Evolutionary conservation across 2,329 filamentous ascomycete species (phyloP).

Genomic region (Penicillium fuscoglaucum): DNA sequence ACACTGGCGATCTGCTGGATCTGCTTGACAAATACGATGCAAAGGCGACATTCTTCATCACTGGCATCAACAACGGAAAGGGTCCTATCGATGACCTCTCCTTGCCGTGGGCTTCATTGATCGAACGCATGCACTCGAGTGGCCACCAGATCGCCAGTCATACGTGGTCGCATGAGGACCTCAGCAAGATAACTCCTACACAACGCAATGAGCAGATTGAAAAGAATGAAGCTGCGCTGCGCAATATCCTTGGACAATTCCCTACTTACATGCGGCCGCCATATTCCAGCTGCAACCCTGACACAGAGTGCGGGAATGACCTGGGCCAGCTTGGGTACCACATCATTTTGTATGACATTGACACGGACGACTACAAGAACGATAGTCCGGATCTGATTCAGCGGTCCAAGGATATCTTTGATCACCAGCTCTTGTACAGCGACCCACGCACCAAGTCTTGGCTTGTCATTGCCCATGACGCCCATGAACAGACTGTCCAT

Average conservation of each 20-base stretch:
- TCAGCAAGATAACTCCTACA: slow-evolving; percentile 41
- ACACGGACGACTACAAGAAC: slow-evolving; percentile 50
- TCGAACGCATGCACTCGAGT: slow-evolving; percentile 44
- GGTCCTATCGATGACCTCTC: slow-evolving; percentile 46
- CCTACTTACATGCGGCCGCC: slow-evolving; percentile 58
- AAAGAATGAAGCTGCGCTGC: slow-evolving; percentile 50
- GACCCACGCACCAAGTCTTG: slow-evolving; percentile 36
- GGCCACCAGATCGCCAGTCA: slow-evolving; percentile 56
- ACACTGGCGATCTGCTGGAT: slow-evolving; percentile 63
- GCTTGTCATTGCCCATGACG: slow-evolving; percentile 46
- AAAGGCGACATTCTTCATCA: slow-evolving; percentile 69
- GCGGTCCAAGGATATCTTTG: slow-evolving; percentile 43
- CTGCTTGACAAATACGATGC: slow-evolving; percentile 60
- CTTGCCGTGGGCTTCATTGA: slow-evolving; percentile 41
- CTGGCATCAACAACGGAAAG: slow-evolving; percentile 50
- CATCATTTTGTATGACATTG: slow-evolving; percentile 49
- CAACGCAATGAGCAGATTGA: slow-evolving; percentile 47
- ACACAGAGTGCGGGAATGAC: slow-evolving; percentile 43
- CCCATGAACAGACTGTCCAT: slow-evolving; percentile 45
- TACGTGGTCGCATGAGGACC: slow-evolving; percentile 53
- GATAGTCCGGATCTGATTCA: slow-evolving; percentile 41
- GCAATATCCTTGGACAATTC: slow-evolving; percentile 50
- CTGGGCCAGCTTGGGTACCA: slow-evolving; percentile 52
- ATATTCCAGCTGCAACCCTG: slow-evolving; percentile 44
- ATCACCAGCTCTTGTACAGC: slow-evolving; percentile 31